Evolutionary conservation across 169 alveolate species (phyloP), one percentile per base, ranked within the genome.

Genomic region (Plasmodium gonderi): DNA sequence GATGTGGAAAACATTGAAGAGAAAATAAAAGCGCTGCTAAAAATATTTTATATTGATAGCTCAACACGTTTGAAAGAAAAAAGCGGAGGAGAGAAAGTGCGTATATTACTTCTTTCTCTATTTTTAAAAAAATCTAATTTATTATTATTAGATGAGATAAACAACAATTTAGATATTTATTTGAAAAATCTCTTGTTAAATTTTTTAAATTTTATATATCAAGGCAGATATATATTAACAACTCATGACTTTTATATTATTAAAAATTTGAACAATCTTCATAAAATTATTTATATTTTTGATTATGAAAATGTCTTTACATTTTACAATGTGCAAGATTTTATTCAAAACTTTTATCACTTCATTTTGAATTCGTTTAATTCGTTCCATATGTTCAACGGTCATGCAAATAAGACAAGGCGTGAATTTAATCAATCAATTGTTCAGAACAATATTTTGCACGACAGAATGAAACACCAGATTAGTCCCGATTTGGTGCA

Each of bases 221-320:
- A 80, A 85, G 97, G 97, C 42, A 95, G 94, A 29, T 80, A 93
- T 38, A 85, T 95, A 44, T 72, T 95, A 44, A 95, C 95, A 2
- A 95, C 97, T 14, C 97, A 95, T 60, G 97, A 95, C 79, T 77
- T 94, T 81, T 89, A 95, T 42, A 78, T 95, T 26, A 91, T 95
- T 14, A 78, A 80, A 76, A 91, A 91, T 80, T 79, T 95, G 36
- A 49, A 54, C 1, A 93, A 92, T 77, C 68, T 91, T 90, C 79
- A 83, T 87, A 60, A 94, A 90, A 42, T 54, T 79, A 40, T 91
- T 81, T 64, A 72, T 92, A 60, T 95, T 72, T 91, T 78, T 80
- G 94, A 91, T 79, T 80, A 91, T 67, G 38, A 78, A 23, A 78
- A 80, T 90, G 80, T 94, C 33, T 93, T 94, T 65, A 81, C 93